These are phyloP conservation scores for Scutellaria galericulata DNA, from an alignment of 257 asterid species.

Conservation along the genomic window DNA sequence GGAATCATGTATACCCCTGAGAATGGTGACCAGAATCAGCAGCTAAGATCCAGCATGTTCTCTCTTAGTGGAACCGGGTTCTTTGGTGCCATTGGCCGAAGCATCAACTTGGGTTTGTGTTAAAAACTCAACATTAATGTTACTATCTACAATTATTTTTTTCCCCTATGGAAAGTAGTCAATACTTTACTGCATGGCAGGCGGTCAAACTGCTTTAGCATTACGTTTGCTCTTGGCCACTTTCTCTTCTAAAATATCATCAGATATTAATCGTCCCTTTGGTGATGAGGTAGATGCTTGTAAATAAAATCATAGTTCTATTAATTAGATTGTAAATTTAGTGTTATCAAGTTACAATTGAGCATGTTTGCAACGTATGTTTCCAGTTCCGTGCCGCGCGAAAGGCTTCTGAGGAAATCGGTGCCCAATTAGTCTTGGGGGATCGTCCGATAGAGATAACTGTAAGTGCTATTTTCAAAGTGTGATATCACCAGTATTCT, in stretches of 20 bases:
- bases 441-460: slow-evolving; percentile 95
- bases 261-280: slow-evolving; percentile 73
- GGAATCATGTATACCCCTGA: slow-evolving; percentile 86
- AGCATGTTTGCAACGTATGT: slow-evolving; percentile 18
- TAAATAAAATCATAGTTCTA: not conserved
- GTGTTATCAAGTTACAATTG: not conserved
- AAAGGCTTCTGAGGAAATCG: slow-evolving; percentile 79
- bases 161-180: slow-evolving; percentile 2
- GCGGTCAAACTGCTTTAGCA: slow-evolving; percentile 91
- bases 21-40: slow-evolving; percentile 53
- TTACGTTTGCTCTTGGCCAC: slow-evolving; percentile 78
- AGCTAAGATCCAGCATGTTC: slow-evolving; percentile 71
- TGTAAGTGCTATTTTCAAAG: slow-evolving; percentile 42
- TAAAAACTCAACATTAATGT: not conserved
- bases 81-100: slow-evolving; percentile 86
- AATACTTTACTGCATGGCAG: slow-evolving; percentile 41
- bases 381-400: slow-evolving; percentile 93
- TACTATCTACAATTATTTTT: not conserved
- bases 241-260: slow-evolving; percentile 81
- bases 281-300: slow-evolving; percentile 73
- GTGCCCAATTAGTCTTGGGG: slow-evolving; percentile 91
- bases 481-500: not conserved
- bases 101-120: slow-evolving; percentile 78
- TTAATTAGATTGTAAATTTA: not conserved
- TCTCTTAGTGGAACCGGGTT: slow-evolving; percentile 80